Evolutionary conservation across 2,329 filamentous ascomycete genomes (phyloP).

Genomic region (Fusarium luffae): DNA sequence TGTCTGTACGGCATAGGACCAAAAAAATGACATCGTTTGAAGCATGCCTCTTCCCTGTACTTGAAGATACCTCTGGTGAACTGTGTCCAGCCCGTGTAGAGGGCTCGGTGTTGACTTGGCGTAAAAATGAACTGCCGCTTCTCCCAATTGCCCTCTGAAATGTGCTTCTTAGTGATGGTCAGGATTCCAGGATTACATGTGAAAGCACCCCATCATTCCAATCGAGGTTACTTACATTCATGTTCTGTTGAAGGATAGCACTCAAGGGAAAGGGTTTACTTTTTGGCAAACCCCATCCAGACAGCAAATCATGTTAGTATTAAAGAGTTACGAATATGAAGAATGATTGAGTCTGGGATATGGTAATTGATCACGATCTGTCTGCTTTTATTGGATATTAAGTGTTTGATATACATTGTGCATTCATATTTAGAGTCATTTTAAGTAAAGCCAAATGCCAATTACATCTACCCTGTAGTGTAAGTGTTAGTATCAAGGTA

Average conservation of each 20-base stretch:
- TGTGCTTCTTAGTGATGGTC: neutral
- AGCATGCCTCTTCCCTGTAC: slow-evolving; percentile 37
- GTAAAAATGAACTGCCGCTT: slow-evolving; percentile 23
- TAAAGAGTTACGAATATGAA: neutral
- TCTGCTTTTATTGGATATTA: neutral
- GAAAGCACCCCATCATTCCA: neutral
- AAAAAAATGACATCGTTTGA: slow-evolving; percentile 51
- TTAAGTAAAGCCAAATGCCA: neutral
- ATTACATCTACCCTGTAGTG: neutral
- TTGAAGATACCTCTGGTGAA: slow-evolving; percentile 41
- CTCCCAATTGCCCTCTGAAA: neutral
- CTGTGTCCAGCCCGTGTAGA: slow-evolving; percentile 12
- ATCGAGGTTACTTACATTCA: neutral
- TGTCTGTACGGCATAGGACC: slow-evolving; percentile 55
- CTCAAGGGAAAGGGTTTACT: neutral
- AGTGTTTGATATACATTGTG: neutral
- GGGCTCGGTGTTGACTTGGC: slow-evolving; percentile 7
- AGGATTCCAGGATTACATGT: neutral
- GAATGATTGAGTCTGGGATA: neutral
- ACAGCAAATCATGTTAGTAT: neutral
- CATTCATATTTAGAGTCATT: neutral
- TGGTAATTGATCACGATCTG: neutral
- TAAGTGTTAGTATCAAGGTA: neutral
- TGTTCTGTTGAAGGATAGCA: neutral
- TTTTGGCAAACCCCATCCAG: neutral